Evolutionary conservation across 495 filamentous ascomycete genomes (phyloP), one percentile per base, ranked within the genome.

Genomic region (Penicillium paradoxum): DNA sequence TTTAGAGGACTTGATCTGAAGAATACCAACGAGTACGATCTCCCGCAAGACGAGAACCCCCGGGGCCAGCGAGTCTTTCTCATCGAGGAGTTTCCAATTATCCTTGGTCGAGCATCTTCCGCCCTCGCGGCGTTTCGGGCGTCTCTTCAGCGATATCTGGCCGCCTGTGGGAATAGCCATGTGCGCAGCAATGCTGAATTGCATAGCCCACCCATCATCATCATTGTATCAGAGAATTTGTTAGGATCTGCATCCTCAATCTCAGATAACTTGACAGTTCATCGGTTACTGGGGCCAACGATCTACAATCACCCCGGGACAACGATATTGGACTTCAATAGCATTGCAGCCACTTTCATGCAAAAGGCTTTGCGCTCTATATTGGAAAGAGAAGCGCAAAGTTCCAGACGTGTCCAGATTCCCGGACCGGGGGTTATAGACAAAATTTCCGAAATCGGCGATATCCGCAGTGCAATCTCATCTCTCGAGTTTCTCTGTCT

Each of bases 51-150:
- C 17, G 11, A 42, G 29, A 24, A 38, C 53, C 49, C 73, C 65
- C 54, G 39, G 3, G 41, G 47, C 15, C 60, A 54, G 55, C 81
- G 81, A 45, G 65, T 96, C 29, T 86, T 97, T 38, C 68, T 97
- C 8, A 78, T 99, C 44, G 95, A 99, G 74, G 95, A 99, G 64
- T 97, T 96, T 64, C 95, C 95, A 1, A 90, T 88, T 57, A 86
- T 87, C 0, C 84, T 91, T 53, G 79, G 80, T 19, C 79, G 82
- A 37, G 84, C 80, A 0, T 88, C 87, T 10, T 77, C 79, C 14
- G 76, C 79, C 48, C 65, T 97, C 34, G 74, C 79, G 45, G 77
- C 87, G 0, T 97, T 99, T 67, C 80, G 89, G 49, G 76, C 81
- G 37, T 79, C 87, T 13, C 75, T 99, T 21, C 71, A 88, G 32